Evolutionary conservation across 2,329 filamentous ascomycete species (phyloP).

Genomic region (Apiospora kogelbergensis): DNA sequence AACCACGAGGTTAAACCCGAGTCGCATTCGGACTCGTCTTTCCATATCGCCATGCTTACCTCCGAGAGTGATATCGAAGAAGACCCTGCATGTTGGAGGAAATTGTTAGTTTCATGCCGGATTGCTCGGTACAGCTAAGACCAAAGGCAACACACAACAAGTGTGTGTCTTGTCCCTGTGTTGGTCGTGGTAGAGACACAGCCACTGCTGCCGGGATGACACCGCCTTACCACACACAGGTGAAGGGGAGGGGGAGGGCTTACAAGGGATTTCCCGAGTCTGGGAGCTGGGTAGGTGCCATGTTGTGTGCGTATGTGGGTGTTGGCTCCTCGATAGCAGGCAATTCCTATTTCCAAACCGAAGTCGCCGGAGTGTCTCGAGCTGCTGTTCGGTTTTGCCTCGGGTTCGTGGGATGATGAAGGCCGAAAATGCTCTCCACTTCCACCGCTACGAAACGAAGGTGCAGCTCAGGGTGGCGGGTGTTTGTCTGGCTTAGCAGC

Average conservation of each 20-base stretch:
- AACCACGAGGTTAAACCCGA: background rate
- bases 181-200: background rate
- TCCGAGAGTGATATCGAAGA: slow-evolving; percentile 79
- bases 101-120: slow-evolving; percentile 1
- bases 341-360: background rate
- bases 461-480: background rate
- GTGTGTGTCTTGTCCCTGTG: background rate
- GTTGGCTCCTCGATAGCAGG: background rate
- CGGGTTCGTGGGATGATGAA: slow-evolving; percentile 1
- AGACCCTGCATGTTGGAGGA: slow-evolving; percentile 45
- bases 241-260: slow-evolving; percentile 18
- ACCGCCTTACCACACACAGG: slow-evolving; percentile 4
- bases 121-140: slow-evolving; percentile 31
- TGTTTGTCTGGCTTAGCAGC: background rate
- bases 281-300: slow-evolving; percentile 39
- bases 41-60: slow-evolving; percentile 49
- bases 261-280: slow-evolving; percentile 44
- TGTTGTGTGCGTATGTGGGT: slow-evolving; percentile 15
- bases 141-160: slow-evolving; percentile 14
- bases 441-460: background rate
- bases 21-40: background rate
- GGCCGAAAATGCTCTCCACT: background rate
- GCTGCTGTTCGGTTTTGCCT: background rate
- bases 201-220: slow-evolving; percentile 5
- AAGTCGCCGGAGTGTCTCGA: background rate